Conservation (phyloP, 495 filamentous ascomycete genomes). For the Penicillium daleae region DNA sequence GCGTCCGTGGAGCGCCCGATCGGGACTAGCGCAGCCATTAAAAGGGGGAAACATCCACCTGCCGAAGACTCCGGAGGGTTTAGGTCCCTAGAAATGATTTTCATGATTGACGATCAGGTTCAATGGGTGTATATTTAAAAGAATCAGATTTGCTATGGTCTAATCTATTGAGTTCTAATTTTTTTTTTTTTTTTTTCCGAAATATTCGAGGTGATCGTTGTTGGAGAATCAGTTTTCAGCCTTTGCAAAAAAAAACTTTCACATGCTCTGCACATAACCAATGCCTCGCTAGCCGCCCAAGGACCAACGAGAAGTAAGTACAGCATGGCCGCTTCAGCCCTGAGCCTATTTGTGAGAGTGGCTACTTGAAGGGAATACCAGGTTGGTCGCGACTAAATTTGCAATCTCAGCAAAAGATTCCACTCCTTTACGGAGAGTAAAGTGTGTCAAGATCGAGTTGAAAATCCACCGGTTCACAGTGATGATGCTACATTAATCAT, state of each 20-base stretch:
- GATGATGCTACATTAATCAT: background rate
- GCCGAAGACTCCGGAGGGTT: conserved; percentile 24
- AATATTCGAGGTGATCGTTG: background rate
- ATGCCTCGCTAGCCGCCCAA: background rate
- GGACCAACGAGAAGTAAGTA: conserved; percentile 1
- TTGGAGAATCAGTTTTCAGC: background rate
- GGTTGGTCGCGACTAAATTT: background rate
- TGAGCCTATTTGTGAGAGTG: background rate
- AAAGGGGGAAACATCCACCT: conserved; percentile 36
- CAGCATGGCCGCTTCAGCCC: background rate
- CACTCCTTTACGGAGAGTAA: background rate
- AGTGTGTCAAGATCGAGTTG: background rate
- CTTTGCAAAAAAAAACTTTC: conserved; percentile 13
- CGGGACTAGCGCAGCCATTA: conserved; percentile 31
- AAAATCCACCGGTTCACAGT: background rate
- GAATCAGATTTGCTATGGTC: background rate
- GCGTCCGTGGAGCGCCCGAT: conserved; percentile 36
- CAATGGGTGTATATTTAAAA: background rate
- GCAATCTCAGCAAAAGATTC: background rate
- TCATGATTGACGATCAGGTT: background rate
- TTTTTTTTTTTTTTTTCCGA: background rate
- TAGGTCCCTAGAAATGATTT: background rate
- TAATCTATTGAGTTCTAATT: background rate
- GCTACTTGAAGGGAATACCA: background rate
- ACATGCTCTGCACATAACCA: conserved; percentile 13